phyloP scores from a whole-genome alignment of 2,329 filamentous ascomycete species.

The Pyrenophora seminiperda region DNA sequence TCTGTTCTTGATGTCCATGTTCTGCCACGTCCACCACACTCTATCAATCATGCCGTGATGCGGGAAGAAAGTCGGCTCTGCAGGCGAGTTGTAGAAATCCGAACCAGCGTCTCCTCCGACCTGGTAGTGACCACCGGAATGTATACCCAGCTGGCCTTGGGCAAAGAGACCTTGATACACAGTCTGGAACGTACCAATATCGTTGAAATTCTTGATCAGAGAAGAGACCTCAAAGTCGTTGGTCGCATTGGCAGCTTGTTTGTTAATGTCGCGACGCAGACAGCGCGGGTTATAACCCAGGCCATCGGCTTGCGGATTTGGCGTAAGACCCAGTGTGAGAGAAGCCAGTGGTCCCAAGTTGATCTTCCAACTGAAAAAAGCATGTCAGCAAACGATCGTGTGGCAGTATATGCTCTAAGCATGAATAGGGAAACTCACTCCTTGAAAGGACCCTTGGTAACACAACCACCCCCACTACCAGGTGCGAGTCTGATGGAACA shows the following conservation, averaged over 20 bases:
- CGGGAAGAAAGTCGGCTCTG: conserved; percentile 55
- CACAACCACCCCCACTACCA: conserved; percentile 61
- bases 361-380: conserved; percentile 34
- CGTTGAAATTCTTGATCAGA: conserved; percentile 29
- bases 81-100: conserved; percentile 53
- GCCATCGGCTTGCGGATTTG: conserved; percentile 37
- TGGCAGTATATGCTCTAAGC: too few relatives aligned
- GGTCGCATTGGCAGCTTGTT: conserved; percentile 28
- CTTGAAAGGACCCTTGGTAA: conserved; percentile 58
- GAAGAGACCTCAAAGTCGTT: conserved; percentile 29
- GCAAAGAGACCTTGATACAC: conserved; percentile 47
- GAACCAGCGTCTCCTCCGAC: conserved; percentile 24
- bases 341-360: conserved; percentile 56
- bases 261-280: conserved; percentile 45
- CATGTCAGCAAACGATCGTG: too few relatives aligned
- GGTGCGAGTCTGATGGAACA: conserved; percentile 14
- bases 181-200: conserved; percentile 44
- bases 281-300: conserved; percentile 47
- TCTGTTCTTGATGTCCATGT: conserved; percentile 46
- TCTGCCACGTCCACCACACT: conserved; percentile 59
- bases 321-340: conserved; percentile 5
- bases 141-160: conserved; percentile 47
- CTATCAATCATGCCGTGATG: conserved; percentile 57
- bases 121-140: conserved; percentile 54
- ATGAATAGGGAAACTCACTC: conserved; percentile 33